Conservation (phyloP, 2,329 filamentous ascomycete genomes). For the Epichloe elymi region DNA sequence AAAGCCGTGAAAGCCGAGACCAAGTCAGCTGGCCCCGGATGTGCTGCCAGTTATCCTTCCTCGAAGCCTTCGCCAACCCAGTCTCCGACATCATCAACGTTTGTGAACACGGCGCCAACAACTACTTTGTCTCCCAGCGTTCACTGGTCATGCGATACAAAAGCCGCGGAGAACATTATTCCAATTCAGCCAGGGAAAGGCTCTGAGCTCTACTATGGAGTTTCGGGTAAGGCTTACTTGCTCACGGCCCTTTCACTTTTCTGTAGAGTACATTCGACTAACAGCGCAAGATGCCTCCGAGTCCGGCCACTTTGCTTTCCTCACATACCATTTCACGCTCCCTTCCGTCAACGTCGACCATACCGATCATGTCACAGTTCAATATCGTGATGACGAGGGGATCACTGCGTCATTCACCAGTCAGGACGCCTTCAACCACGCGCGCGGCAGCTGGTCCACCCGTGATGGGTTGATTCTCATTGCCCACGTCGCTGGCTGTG, state of each 20-base stretch:
- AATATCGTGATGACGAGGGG: slow-evolving; percentile 2
- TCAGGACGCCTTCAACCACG: slow-evolving; percentile 12
- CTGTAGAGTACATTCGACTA: not conserved
- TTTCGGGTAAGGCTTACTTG: slow-evolving; percentile 3
- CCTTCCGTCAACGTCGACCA: slow-evolving; percentile 20
- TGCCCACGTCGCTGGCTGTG: slow-evolving; percentile 14
- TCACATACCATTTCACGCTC: slow-evolving; percentile 14
- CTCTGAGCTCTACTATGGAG: slow-evolving; percentile 14
- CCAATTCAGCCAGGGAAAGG: slow-evolving; percentile 11
- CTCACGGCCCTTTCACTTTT: no score
- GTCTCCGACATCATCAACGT: slow-evolving; percentile 1
- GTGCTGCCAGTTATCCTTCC: not conserved
- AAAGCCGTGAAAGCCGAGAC: no score
- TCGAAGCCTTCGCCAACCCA: not conserved
- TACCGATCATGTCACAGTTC: slow-evolving; percentile 9
- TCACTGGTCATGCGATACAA: slow-evolving; percentile 15
- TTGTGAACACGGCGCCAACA: not conserved
- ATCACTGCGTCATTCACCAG: slow-evolving; percentile 9
- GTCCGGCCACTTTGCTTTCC: slow-evolving; percentile 13
- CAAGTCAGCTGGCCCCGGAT: not conserved
- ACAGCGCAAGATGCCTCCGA: slow-evolving; percentile 9
- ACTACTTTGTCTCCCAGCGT: slow-evolving; percentile 7
- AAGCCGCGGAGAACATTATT: slow-evolving; percentile 11
- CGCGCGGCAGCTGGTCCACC: slow-evolving; percentile 10
- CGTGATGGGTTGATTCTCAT: slow-evolving; percentile 14